These are phyloP conservation scores for Geosmithia morbida DNA, from an alignment of 2,329 filamentous ascomycete genomes.

Conservation along the genomic window DNA sequence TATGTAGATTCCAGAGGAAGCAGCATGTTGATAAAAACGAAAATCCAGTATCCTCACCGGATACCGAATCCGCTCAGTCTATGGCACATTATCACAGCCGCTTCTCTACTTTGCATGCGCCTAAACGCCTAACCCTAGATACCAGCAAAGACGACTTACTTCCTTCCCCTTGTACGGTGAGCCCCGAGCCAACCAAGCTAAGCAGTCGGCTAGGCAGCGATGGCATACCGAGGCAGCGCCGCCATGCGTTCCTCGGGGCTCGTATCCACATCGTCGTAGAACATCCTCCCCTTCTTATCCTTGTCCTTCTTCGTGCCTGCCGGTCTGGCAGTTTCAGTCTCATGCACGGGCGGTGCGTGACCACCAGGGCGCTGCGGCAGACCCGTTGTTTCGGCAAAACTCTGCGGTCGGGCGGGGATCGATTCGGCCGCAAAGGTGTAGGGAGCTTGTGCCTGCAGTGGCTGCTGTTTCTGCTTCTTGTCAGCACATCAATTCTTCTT, in stretches of 20 bases:
- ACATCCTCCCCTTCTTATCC: conserved; percentile 55
- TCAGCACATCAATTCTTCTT: too few relatives aligned
- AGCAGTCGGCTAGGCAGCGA: conserved; percentile 9
- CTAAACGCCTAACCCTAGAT: neutral
- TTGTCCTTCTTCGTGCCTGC: conserved; percentile 44
- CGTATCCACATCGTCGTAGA: conserved; percentile 67
- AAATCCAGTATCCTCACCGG: too few relatives aligned
- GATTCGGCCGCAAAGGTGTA: conserved; percentile 23
- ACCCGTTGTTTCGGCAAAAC: conserved; percentile 16
- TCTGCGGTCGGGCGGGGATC: conserved; percentile 31
- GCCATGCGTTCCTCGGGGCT: conserved; percentile 90
- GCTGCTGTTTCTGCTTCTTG: neutral
- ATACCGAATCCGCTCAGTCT: neutral
- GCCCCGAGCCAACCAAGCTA: neutral
- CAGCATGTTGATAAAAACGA: too few relatives aligned
- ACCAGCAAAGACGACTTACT: neutral
- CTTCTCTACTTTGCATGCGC: neutral
- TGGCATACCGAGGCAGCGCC: conserved; percentile 60
- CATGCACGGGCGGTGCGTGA: conserved; percentile 23
- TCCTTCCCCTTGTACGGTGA: neutral
- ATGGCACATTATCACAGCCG: neutral
- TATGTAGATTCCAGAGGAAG: too few relatives aligned
- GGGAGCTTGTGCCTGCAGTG: conserved; percentile 7
- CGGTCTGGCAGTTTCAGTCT: conserved; percentile 29
- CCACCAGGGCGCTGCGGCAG: conserved; percentile 28